A percentile compares a stretch with the other conserved stretches of the same genome.
Evolutionary conservation across 257 asterid genomes (phyloP).

Genomic region (Thymus quinquecostatus): DNA sequence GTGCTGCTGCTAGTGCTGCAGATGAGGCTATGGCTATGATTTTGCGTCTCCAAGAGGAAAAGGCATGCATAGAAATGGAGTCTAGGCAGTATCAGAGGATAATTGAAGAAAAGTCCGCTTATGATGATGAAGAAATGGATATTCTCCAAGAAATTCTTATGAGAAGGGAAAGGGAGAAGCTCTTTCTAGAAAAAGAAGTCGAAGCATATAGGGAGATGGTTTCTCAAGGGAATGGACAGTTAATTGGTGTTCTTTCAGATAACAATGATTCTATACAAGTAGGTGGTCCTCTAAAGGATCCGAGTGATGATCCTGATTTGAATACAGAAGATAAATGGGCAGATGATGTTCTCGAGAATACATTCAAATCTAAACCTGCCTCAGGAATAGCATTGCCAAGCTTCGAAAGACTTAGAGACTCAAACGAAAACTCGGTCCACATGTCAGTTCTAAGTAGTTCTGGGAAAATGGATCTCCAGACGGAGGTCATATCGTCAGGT

Average conservation of each 20-base stretch:
- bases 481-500: constrained; percentile 50
- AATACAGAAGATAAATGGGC: constrained; percentile 23
- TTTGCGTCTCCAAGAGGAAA: constrained; percentile 89
- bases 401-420: constrained; percentile 30
- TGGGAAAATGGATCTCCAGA: constrained; percentile 40
- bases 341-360: constrained; percentile 21
- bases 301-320: constrained; percentile 49
- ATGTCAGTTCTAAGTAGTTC: constrained; percentile 19
- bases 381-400: constrained; percentile 23
- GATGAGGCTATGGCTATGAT: constrained; percentile 99
- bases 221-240: constrained; percentile 43
- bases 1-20: constrained; percentile 91
- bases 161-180: constrained; percentile 80
- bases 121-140: constrained; percentile 88
- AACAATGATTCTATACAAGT: constrained; percentile 19
- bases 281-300: constrained; percentile 36
- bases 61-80: constrained; percentile 84
- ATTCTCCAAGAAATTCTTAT: constrained; percentile 77
- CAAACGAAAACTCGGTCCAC: constrained; percentile 10
- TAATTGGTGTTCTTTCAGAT: constrained; percentile 27
- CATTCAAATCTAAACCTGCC: constrained; percentile 21
- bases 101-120: constrained; percentile 77
- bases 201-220: constrained; percentile 60
- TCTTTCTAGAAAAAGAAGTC: constrained; percentile 74
- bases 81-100: constrained; percentile 88